These are phyloP conservation scores for Pleurostoma richardsiae DNA, from an alignment of 2,329 filamentous ascomycete species.

Conservation along the genomic window DNA sequence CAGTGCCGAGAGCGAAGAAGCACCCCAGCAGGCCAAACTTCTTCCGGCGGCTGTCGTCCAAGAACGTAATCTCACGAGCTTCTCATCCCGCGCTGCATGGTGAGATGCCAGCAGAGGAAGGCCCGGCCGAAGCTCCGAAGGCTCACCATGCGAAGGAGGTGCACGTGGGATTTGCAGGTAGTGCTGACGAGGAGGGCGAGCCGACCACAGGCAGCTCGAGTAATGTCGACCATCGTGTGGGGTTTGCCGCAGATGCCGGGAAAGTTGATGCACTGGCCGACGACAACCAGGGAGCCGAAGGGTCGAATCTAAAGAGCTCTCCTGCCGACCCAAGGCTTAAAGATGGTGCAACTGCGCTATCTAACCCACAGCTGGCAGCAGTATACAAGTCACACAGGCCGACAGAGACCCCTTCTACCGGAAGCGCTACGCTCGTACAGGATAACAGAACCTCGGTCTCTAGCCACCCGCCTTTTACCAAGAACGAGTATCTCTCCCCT, in stretches of 20 bases:
- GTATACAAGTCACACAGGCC: not conserved
- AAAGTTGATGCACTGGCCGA: not conserved
- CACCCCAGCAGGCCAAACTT: constrained; percentile 28
- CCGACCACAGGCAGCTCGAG: not conserved
- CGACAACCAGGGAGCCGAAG: not conserved
- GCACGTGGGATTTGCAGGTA: not conserved
- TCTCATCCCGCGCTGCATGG: not conserved
- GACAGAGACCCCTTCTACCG: not conserved
- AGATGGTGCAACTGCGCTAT: not conserved
- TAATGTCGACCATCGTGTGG: constrained; percentile 19
- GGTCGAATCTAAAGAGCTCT: not conserved
- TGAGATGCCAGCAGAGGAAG: not conserved
- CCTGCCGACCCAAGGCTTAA: not conserved
- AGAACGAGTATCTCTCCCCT: constrained; percentile 4
- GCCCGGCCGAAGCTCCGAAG: not conserved
- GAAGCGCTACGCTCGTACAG: not conserved
- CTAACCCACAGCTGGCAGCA: constrained; percentile 1
- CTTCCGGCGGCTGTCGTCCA: constrained; percentile 42
- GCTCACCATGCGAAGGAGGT: not conserved
- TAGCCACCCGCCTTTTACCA: not conserved
- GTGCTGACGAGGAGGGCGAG: not conserved
- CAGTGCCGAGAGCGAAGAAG: constrained; percentile 35
- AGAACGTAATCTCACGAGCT: constrained; percentile 12
- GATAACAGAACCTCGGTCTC: not conserved
- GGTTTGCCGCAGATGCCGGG: constrained; percentile 16